A percentile compares a stretch with the other conserved stretches of the same genome.
phyloP scores from a whole-genome alignment of 345 rosid genomes.

The Fremontodendron californicum region DNA sequence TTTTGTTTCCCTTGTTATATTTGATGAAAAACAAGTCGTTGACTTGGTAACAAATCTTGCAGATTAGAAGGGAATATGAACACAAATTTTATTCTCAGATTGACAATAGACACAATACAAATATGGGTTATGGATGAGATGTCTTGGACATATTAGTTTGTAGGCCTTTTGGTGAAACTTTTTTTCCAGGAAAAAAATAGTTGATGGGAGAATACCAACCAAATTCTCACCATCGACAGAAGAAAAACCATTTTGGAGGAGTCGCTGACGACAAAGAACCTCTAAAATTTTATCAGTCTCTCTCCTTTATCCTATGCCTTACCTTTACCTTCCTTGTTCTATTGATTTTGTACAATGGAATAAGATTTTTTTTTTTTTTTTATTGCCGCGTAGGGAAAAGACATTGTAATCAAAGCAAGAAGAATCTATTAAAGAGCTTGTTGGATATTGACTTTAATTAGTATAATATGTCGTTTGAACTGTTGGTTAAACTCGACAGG shows the following conservation, averaged over 20 bases:
- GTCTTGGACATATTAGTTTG: not conserved
- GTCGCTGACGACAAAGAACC: constrained; percentile 7
- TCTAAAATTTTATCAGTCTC: not conserved
- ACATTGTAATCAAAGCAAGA: constrained; percentile 7
- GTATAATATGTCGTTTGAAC: not conserved
- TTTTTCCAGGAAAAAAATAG: not conserved
- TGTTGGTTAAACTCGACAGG: not conserved
- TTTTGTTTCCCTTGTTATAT: not conserved
- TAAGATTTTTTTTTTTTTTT: not conserved
- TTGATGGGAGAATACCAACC: constrained; percentile 4
- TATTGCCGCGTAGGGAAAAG: constrained; percentile 15
- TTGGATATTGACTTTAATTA: constrained; percentile 11
- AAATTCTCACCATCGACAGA: not conserved
- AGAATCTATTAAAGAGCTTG: constrained; percentile 9
- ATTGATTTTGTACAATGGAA: constrained; percentile 14
- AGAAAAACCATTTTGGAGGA: constrained; percentile 8
- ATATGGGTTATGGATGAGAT: not conserved
- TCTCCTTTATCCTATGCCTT: constrained; percentile 1
- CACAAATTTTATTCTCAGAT: not conserved
- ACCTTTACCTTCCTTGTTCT: not conserved
- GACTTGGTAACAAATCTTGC: not conserved
- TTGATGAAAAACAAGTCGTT: not conserved
- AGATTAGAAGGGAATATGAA: not conserved
- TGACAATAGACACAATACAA: not conserved
- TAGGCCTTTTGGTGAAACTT: not conserved